These are phyloP conservation scores for Candida tallmaniae DNA, from an alignment of 805 yeast genomes.

Conservation along the genomic window DNA sequence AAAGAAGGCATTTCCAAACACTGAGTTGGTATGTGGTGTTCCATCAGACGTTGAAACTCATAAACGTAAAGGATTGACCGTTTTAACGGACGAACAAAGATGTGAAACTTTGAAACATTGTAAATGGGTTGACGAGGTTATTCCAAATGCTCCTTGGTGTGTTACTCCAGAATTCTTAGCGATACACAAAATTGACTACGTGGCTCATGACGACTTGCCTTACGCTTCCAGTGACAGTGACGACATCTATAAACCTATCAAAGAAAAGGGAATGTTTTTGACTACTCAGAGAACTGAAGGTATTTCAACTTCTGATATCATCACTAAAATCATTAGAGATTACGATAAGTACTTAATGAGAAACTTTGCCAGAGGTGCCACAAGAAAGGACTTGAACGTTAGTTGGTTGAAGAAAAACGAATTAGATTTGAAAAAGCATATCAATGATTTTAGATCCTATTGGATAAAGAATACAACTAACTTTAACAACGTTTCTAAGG, in stretches of 20 bases:
- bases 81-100: constrained; percentile 80
- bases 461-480: constrained; percentile 72
- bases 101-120: constrained; percentile 91
- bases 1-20: constrained; percentile 84
- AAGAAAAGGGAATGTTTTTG: constrained; percentile 83
- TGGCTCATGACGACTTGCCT: constrained; percentile 96
- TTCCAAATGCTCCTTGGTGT: constrained; percentile 94
- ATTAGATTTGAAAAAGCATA: constrained; percentile 86
- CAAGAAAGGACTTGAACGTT: constrained; percentile 92
- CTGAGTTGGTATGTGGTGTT: constrained; percentile 81
- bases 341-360: constrained; percentile 96
- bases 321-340: constrained; percentile 90
- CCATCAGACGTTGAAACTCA: constrained; percentile 91
- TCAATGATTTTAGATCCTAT: constrained; percentile 79
- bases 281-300: constrained; percentile 97
- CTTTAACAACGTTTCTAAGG: constrained; percentile 70
- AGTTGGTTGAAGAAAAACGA: constrained; percentile 98
- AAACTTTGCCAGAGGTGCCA: constrained; percentile 96
- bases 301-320: constrained; percentile 90
- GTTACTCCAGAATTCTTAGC: constrained; percentile 77
- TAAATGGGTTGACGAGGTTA: constrained; percentile 96
- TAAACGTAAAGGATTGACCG: constrained; percentile 89
- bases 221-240: constrained; percentile 86
- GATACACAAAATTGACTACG: constrained; percentile 84
- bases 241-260: constrained; percentile 91